A percentile compares a stretch with the other conserved stretches of the same genome.
These are phyloP conservation scores for Juglanconis sp. DNA, from an alignment of 2,329 filamentous ascomycete genomes.

Conservation along the genomic window DNA sequence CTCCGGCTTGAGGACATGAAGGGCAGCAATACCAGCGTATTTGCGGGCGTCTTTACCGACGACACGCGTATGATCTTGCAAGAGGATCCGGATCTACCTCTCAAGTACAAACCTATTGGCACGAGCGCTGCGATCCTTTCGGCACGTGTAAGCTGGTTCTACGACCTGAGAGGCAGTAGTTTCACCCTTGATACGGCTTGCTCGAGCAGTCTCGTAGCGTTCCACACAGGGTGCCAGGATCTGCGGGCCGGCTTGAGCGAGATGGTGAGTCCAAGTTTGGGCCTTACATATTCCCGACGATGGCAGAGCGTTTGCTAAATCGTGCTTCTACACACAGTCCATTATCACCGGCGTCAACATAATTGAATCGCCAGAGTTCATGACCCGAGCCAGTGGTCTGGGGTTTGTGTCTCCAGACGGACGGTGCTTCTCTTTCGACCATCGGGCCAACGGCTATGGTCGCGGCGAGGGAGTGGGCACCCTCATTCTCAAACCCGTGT, in stretches of 20 bases:
- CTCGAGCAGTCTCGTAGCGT: conserved; percentile 37
- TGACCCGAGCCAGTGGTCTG: conserved; percentile 25
- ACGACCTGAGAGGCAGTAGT: conserved; percentile 38
- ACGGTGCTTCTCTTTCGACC: conserved; percentile 12
- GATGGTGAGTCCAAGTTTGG: conserved; percentile 1
- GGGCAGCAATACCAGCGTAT: conserved; percentile 34
- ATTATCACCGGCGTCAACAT: conserved; percentile 15
- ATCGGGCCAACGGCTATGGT: conserved; percentile 12
- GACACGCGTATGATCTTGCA: conserved; percentile 29
- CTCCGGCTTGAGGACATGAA: conserved; percentile 24
- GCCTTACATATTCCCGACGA: background rate
- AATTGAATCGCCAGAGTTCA: conserved; percentile 16
- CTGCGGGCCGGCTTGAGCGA: conserved; percentile 12
- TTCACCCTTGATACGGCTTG: conserved; percentile 47
- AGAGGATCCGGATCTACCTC: conserved; percentile 24
- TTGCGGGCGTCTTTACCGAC: conserved; percentile 28
- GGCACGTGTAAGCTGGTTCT: conserved; percentile 41
- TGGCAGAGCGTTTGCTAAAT: background rate
- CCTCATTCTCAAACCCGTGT: conserved; percentile 10
- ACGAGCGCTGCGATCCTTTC: conserved; percentile 33
- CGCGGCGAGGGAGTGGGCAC: conserved; percentile 11
- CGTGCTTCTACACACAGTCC: conserved; percentile 3
- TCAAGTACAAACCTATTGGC: conserved; percentile 34
- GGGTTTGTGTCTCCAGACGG: conserved; percentile 13
- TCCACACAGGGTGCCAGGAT: conserved; percentile 13